A percentile compares a stretch with the other conserved stretches of the same genome.
phyloP scores from a whole-genome alignment of 805 yeast genomes.

The Candida dajiaensis region DNA sequence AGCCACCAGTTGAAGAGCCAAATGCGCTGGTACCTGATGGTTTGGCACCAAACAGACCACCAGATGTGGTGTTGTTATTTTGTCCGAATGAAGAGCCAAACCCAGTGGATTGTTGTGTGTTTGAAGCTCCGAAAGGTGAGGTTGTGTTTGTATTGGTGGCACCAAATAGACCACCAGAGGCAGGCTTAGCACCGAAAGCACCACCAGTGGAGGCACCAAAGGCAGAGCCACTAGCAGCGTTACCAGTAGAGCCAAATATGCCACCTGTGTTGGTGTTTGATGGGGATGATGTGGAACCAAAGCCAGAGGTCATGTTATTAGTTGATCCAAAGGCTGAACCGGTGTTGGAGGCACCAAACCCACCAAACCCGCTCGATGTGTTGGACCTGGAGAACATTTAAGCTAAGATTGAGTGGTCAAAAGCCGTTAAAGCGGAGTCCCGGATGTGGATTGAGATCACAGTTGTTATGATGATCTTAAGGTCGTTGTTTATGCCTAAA shows the following conservation, averaged over 20 bases:
- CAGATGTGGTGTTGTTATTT: conserved; percentile 5
- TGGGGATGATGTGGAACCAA: conserved; percentile 23
- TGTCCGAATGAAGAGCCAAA: conserved; percentile 8
- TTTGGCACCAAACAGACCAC: conserved; percentile 12
- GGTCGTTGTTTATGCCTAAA: not conserved
- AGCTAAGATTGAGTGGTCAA: not conserved
- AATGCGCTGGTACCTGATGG: conserved; percentile 11
- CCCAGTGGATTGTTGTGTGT: not conserved
- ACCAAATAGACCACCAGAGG: conserved; percentile 10
- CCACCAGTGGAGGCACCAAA: conserved; percentile 25
- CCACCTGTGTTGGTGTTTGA: conserved; percentile 24
- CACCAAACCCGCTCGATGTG: conserved; percentile 27
- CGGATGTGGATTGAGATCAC: not conserved
- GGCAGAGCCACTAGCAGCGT: conserved; percentile 11
- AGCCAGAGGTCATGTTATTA: conserved; percentile 14
- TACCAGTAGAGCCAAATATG: conserved; percentile 34
- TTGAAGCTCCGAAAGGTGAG: conserved; percentile 21
- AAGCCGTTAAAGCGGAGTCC: not conserved
- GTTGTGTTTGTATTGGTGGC: conserved; percentile 11
- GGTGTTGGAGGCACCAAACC: conserved; percentile 25
- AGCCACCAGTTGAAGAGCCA: conserved; percentile 19
- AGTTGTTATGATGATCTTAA: not conserved
- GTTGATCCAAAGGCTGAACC: conserved; percentile 25
- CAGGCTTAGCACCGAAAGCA: conserved; percentile 35
- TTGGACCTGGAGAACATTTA: conserved; percentile 24